Conservation (phyloP, 257 asterid species). For the Solanum sejunctum region DNA sequence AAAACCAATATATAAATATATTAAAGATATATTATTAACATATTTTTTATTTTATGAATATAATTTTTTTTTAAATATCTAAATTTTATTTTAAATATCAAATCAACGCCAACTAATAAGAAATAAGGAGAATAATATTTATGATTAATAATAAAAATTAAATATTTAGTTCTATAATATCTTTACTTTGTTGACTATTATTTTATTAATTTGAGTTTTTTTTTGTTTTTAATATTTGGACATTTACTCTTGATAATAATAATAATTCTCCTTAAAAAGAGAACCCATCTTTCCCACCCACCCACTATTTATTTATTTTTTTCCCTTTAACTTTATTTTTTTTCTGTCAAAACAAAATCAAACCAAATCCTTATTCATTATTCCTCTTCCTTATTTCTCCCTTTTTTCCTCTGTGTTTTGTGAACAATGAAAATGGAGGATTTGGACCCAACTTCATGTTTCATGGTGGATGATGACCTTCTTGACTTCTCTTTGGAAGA, state of each 20-base stretch:
- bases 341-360: not conserved
- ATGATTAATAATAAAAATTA: no score
- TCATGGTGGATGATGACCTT: slow-evolving; percentile 44
- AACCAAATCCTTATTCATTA: slow-evolving; percentile 4
- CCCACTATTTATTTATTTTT: not conserved
- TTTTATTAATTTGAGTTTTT: no score
- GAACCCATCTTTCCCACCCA: not conserved
- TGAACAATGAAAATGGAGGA: slow-evolving; percentile 28
- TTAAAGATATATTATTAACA: no score
- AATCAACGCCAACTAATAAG: no score
- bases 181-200: no score
- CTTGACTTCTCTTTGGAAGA: slow-evolving; percentile 60
- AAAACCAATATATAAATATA: no score
- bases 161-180: no score
- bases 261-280: not conserved
- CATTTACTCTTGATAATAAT: not conserved
- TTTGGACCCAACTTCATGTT: slow-evolving; percentile 25
- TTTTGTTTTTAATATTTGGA: no score
- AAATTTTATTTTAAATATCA: no score
- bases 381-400: not conserved
- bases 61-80: no score
- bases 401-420: not conserved
- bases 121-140: no score
- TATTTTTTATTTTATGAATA: no score
- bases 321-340: not conserved